A percentile compares a stretch with the other conserved stretches of the same genome.
These are phyloP conservation scores for Furcasterigmium furcatum DNA, from an alignment of 2,329 filamentous ascomycete species.

Conservation along the genomic window DNA sequence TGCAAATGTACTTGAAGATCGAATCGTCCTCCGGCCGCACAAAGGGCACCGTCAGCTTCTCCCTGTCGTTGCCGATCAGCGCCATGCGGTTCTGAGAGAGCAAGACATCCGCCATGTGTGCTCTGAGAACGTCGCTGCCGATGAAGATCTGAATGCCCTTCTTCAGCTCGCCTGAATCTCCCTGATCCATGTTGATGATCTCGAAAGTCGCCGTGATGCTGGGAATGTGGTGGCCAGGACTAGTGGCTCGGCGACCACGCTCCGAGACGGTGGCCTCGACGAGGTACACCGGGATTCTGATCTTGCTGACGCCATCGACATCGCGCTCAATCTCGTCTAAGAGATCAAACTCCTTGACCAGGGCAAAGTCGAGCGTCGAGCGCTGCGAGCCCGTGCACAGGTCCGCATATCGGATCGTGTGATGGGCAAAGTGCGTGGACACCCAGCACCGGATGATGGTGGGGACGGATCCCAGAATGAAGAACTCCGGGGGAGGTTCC, in stretches of 20 bases:
- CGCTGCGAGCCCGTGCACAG: conserved; percentile 89
- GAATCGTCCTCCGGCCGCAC: conserved; percentile 86
- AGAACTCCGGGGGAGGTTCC: conserved; percentile 77
- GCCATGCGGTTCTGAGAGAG: conserved; percentile 91
- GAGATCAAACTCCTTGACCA: conserved; percentile 73
- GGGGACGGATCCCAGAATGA: conserved; percentile 83
- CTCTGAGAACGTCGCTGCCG: conserved; percentile 81
- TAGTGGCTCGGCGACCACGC: conserved; percentile 63
- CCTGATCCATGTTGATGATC: conserved; percentile 57
- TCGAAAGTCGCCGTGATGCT: conserved; percentile 78
- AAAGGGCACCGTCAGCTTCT: conserved; percentile 85
- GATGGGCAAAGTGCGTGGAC: conserved; percentile 84
- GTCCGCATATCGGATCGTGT: conserved; percentile 84
- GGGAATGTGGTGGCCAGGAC: conserved; percentile 75
- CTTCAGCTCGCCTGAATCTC: conserved; percentile 41
- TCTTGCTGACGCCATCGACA: conserved; percentile 62
- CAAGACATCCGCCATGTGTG: conserved; percentile 84
- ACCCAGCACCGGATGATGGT: conserved; percentile 96
- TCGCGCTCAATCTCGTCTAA: conserved; percentile 62
- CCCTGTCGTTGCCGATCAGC: conserved; percentile 80
- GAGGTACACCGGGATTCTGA: conserved; percentile 81
- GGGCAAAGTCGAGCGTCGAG: conserved; percentile 73
- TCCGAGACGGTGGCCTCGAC: conserved; percentile 85
- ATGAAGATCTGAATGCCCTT: conserved; percentile 81
- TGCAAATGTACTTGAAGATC: conserved; percentile 74